Evolutionary conservation across 768 basidiomycete species (phyloP).

Genomic region (Mycena capillaripes): DNA sequence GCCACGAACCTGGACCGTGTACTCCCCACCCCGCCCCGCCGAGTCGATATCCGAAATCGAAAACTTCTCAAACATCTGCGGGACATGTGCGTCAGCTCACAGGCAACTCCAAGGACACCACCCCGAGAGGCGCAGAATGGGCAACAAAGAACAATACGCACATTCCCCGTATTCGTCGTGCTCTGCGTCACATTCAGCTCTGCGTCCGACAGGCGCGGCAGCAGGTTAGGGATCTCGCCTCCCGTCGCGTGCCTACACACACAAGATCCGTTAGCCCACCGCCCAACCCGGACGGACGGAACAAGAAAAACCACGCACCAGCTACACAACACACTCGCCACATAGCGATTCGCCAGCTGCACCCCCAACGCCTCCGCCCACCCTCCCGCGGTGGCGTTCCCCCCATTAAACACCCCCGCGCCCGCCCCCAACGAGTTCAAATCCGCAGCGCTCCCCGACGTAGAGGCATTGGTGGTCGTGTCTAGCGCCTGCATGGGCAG

Average conservation of each 20-base stretch:
- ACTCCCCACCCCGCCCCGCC: conserved; percentile 88
- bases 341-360: conserved; percentile 88
- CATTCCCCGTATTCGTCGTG: conserved; percentile 78
- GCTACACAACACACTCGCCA: conserved; percentile 87
- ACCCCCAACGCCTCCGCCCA: conserved; percentile 76
- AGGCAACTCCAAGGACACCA: background rate
- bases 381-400: conserved; percentile 71
- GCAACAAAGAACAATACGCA: conserved; percentile 51
- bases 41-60: conserved; percentile 83
- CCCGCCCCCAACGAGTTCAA: conserved; percentile 57
- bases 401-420: conserved; percentile 73
- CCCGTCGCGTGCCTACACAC: conserved; percentile 84
- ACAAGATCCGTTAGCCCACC: background rate
- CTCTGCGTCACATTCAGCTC: conserved; percentile 81
- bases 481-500: conserved; percentile 78
- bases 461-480: conserved; percentile 61
- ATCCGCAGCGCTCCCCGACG: conserved; percentile 69
- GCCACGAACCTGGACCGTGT: conserved; percentile 78
- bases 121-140: background rate
- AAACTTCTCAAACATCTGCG: conserved; percentile 92
- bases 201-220: conserved; percentile 77
- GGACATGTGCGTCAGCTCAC: too few relatives aligned
- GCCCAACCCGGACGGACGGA: background rate
- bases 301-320: conserved; percentile 67
- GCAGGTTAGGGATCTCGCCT: conserved; percentile 79